Evolutionary conservation across 2,329 filamentous ascomycete genomes (phyloP), one percentile per base, ranked within the genome.

Genomic region (Akanthomyces dipterigenus): DNA sequence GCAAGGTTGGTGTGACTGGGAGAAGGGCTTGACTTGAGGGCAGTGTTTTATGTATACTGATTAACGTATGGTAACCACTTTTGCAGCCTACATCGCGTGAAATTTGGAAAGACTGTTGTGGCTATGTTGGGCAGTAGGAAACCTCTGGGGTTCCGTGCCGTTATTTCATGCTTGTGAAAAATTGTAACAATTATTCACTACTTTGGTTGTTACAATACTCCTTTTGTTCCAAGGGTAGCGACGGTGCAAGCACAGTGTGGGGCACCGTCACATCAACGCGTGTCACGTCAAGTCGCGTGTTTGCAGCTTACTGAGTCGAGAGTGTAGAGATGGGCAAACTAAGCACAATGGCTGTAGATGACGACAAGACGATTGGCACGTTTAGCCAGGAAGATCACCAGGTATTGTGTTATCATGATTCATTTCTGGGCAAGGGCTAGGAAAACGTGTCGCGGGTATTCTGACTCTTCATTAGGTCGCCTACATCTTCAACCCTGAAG

Each of bases 401-500:
- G 69, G 79, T 79, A 68, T 63, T 60, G 8, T 34, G 11, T 11
- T 34, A 34, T 8, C 36, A 4, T 1, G 3, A 20, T 26, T 2
- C 22, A 20, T 2, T 2, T 20, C 18, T 16, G 16, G 22, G 9
- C 11, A 26, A 36, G 6, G 4, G 26, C 38, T 3, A 28, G 7
- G 18, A 42, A 22, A 11, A 18, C 7, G 24, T 38, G 36, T n/a
- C n/a, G 22, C n/a, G 48, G 34, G 20, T n/a, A 45, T 62, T 61
- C 63, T 69, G 57, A 72, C 57, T 50, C 42, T 20, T 12, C 51
- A 5, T 36, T 69, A 88, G 85, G 80, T 80, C 51, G 83, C 84
- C 61, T 88, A 86, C 70, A 74, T 88, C 65, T 88, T 87, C 71
- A 78, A 81, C 63, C 81, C 85, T 62, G 72, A 78, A 49, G 73